Base-by-base conservation (phyloP, 495 filamentous ascomycete species). In the Penicillium roqueforti region DNA sequence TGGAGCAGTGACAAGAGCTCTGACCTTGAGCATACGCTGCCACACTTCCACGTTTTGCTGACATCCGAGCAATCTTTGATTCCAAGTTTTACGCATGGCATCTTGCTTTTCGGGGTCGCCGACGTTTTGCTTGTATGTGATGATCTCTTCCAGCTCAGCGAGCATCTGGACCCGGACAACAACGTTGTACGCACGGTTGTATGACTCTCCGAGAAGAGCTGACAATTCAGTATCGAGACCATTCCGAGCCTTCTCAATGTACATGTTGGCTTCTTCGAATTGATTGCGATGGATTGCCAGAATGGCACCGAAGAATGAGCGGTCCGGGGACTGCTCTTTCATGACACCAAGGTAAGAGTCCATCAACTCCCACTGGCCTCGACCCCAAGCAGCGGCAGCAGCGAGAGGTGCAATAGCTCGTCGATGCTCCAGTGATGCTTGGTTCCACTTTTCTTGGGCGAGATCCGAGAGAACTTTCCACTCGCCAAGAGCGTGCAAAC, bases 121-220 rank as follows among this genome's bases (percentile, higher is more conserved):
- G 25, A 80, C 69, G 55, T 87, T 87, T 61, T 97, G 92, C 73
- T 99, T 97, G 73, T 97, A 99, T 4, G 83, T 83, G 59, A 99
- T 97, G 60, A 99, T 92, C 67, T 99, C 93, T 68, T 99, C 93
- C 4, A 99, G 79, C 68, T 99, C 93, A 3, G 93, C 93, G 61
- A 99, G 84, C 93, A 97, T 97, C 69, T 99, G 93, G 5, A 97
- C 91, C 18, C 93, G 85, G 28, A 99, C 92, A 34, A 99, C 89
- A 19, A 96, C 91, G 53, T 91, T 83, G 66, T 99, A 99, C 10
- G 93, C 95, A 40, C 93, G 83, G 57, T 93, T 96, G 69, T 99
- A 99, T 9, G 90, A 95, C 66, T 99, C 93, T 56, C 91, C 91
- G 26, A 99, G 84, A 14, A 99, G 79, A 9, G 93, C 93, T 55